Conservation (phyloP, 306 rosid genomes). For the Trifolium pratense region DNA sequence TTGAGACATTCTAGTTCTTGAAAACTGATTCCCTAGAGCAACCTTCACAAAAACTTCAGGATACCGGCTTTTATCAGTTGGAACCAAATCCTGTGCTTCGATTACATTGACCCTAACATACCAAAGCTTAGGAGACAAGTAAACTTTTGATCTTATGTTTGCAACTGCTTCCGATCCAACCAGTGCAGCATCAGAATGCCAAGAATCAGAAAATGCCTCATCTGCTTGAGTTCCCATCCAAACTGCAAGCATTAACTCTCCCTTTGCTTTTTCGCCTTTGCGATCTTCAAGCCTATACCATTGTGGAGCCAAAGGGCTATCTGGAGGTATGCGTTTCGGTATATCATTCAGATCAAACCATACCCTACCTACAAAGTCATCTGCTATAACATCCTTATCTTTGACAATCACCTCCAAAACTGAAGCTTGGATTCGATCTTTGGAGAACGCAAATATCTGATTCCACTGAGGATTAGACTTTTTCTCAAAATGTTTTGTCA, state of each 20-base stretch:
- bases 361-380: constrained; percentile 76
- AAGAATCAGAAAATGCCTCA: constrained; percentile 89
- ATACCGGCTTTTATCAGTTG: constrained; percentile 66
- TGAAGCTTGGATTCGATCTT: constrained; percentile 86
- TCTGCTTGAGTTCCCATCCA: constrained; percentile 99
- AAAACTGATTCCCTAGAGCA: constrained; percentile 60
- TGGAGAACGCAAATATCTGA: constrained; percentile 82
- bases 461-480: constrained; percentile 82
- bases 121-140: constrained; percentile 91
- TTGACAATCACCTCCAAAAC: constrained; percentile 77
- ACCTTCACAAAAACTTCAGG: constrained; percentile 84
- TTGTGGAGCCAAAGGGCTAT: constrained; percentile 91
- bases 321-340: constrained; percentile 85
- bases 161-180: constrained; percentile 72
- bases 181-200: constrained; percentile 93
- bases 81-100: constrained; percentile 88
- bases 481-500: constrained; percentile 81
- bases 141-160: constrained; percentile 79
- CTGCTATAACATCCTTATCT: constrained; percentile 78
- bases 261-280: constrained; percentile 67
- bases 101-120: constrained; percentile 87
- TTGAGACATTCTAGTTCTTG: constrained; percentile 69
- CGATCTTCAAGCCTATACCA: constrained; percentile 84
- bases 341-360: constrained; percentile 73
- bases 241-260: constrained; percentile 91